Evolutionary conservation across 2,329 filamentous ascomycete genomes (phyloP).

Genomic region (Alternaria brassicae): DNA sequence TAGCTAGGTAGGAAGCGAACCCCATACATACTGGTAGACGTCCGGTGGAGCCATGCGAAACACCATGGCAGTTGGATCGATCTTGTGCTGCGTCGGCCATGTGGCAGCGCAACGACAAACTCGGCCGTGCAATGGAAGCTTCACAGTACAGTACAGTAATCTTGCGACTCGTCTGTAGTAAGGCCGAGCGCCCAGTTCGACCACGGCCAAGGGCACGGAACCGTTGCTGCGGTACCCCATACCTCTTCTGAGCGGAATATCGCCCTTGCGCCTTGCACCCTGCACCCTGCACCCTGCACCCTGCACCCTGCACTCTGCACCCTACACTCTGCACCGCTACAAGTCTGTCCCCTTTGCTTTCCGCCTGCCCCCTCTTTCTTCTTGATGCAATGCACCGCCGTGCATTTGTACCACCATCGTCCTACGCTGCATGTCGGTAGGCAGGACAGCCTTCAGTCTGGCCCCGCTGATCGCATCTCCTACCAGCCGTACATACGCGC

Average conservation of each 20-base stretch:
- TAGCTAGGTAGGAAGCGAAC: neutral
- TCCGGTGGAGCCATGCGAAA: slow-evolving; percentile 2
- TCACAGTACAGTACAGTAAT: too few relatives aligned
- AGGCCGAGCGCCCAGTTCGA: slow-evolving; percentile 22
- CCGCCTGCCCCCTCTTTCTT: slow-evolving; percentile 23
- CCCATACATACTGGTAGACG: too few relatives aligned
- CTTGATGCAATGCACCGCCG: slow-evolving; percentile 36
- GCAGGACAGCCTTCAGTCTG: slow-evolving; percentile 23
- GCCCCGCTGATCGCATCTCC: slow-evolving; percentile 41
- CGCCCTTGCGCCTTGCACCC: slow-evolving; percentile 13
- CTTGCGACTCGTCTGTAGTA: slow-evolving; percentile 10
- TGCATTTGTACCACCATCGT: slow-evolving; percentile 34
- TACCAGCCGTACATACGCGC: slow-evolving; percentile 17
- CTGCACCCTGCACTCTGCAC: slow-evolving; percentile 15
- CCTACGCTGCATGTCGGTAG: slow-evolving; percentile 31
- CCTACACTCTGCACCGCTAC: slow-evolving; percentile 24
- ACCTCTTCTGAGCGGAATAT: neutral
- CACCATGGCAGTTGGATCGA: neutral
- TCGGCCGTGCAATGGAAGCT: slow-evolving; percentile 5
- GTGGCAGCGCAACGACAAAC: slow-evolving; percentile 11
- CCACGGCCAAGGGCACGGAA: slow-evolving; percentile 28
- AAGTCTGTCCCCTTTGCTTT: slow-evolving; percentile 24
- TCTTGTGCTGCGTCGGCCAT: slow-evolving; percentile 9
- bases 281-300: slow-evolving; percentile 18
- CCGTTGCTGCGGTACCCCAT: slow-evolving; percentile 29